Evolutionary conservation across 2,329 filamentous ascomycete species (phyloP).

Genomic region (Sarocladiaceae sp.): DNA sequence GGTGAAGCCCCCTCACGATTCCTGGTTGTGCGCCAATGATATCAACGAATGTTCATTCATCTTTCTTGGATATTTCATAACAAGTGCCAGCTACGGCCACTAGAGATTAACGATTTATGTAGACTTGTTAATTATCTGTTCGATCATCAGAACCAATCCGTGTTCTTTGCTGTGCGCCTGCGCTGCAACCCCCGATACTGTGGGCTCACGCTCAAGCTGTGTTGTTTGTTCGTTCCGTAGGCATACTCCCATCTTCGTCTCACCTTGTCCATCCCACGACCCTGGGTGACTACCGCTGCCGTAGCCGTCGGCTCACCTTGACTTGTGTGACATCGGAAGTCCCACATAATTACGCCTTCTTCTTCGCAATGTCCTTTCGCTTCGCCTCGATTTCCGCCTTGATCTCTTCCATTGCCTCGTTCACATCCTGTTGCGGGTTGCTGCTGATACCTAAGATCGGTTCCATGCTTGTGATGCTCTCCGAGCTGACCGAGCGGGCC

Average conservation of each 20-base stretch:
- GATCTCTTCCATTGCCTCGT: slow-evolving; percentile 72
- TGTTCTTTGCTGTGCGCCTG: neutral
- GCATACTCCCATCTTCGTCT: neutral
- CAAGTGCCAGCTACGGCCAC: neutral
- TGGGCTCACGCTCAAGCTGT: too few species aligned
- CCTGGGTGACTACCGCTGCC: too few species aligned
- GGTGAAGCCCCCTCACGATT: too few species aligned
- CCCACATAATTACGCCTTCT: slow-evolving; percentile 19
- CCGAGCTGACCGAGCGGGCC: slow-evolving; percentile 47
- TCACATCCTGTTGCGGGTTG: slow-evolving; percentile 68
- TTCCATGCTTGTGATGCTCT: slow-evolving; percentile 48
- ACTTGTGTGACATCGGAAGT: too few species aligned
- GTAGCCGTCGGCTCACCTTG: too few species aligned
- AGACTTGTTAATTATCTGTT: slow-evolving; percentile 2
- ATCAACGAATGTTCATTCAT: too few species aligned
- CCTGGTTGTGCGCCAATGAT: too few species aligned
- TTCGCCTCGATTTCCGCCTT: slow-evolving; percentile 64
- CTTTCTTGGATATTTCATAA: too few species aligned
- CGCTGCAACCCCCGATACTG: too few species aligned
- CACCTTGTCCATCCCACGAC: too few species aligned
- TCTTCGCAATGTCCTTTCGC: slow-evolving; percentile 45
- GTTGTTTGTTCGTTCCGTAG: too few species aligned
- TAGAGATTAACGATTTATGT: slow-evolving; percentile 9
- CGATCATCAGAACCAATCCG: neutral
- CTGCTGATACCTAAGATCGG: slow-evolving; percentile 73